phyloP scores from a whole-genome alignment of 305 asterid genomes.

The Withania somnifera region DNA sequence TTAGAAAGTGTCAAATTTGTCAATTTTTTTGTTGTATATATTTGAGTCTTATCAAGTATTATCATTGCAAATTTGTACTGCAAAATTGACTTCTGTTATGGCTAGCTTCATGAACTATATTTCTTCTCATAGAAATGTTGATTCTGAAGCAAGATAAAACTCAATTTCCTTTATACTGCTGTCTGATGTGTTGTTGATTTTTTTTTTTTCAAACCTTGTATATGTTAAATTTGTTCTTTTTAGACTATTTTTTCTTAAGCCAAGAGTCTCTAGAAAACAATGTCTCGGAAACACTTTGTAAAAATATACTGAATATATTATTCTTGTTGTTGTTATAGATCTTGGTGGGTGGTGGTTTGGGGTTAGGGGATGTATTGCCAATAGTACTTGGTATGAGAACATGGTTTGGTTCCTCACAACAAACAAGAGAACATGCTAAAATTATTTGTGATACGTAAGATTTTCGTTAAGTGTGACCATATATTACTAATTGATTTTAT shows the following conservation, averaged over 20 bases:
- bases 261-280: too few species aligned
- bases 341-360: too few species aligned
- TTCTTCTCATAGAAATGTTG: background rate
- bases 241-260: too few species aligned
- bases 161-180: background rate
- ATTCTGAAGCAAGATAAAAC: background rate
- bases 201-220: background rate
- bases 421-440: background rate
- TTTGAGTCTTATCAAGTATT: background rate
- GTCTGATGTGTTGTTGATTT: background rate
- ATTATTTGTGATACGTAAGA: background rate
- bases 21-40: slow-evolving; percentile 2
- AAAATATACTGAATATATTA: too few species aligned
- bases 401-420: background rate
- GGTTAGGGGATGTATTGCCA: background rate
- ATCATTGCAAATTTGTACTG: background rate
- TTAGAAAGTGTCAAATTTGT: background rate
- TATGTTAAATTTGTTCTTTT: too few species aligned
- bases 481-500: too few species aligned
- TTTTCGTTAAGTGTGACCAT: too few species aligned
- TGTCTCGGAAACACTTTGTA: too few species aligned
- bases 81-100: background rate
- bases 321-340: too few species aligned
- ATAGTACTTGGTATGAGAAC: background rate
- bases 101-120: background rate